phyloP scores from a whole-genome alignment of 176 grass and related monocot species.

The Oryza punctata region DNA sequence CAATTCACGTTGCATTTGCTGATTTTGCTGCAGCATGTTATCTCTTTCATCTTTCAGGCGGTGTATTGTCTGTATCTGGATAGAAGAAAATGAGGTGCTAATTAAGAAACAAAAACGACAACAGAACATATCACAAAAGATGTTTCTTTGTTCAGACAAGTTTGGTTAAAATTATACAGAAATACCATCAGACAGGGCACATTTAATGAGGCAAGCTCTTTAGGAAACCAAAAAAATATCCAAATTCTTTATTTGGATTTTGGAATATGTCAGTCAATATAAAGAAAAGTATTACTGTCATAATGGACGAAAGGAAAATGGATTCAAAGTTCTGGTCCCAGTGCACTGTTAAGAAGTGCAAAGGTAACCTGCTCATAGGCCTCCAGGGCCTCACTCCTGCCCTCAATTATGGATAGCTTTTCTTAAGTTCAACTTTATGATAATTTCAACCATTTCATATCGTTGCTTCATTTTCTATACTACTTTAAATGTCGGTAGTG shows the following conservation, averaged over 20 bases:
- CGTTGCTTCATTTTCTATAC: slow-evolving; percentile 3
- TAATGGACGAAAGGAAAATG: slow-evolving; percentile 3
- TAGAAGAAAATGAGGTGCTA: slow-evolving; percentile 15
- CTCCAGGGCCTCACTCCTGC: slow-evolving; percentile 5
- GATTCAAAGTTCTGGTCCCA: slow-evolving; percentile 13
- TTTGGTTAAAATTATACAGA: slow-evolving; percentile 17
- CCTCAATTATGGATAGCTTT: slow-evolving; percentile 49
- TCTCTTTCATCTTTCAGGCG: slow-evolving; percentile 87
- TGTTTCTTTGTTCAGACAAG: slow-evolving; percentile 9
- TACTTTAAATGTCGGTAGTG: no score
- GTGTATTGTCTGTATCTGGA: slow-evolving; percentile 72
- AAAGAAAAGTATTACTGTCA: slow-evolving; percentile 12
- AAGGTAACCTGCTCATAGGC: slow-evolving; percentile 27
- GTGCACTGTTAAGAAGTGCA: slow-evolving; percentile 30
- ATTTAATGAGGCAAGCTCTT: slow-evolving; percentile 4
- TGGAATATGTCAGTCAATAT: slow-evolving; percentile 6
- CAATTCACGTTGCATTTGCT: slow-evolving; percentile 90
- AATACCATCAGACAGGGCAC: slow-evolving; percentile 6
- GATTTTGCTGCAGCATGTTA: slow-evolving; percentile 78
- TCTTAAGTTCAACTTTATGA: slow-evolving; percentile 37
- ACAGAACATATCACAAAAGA: slow-evolving; percentile 19
- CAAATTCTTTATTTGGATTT: slow-evolving; percentile 10
- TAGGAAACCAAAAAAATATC: slow-evolving; percentile 1
- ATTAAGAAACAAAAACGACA: slow-evolving; percentile 26
- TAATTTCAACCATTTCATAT: slow-evolving; percentile 31